phyloP scores from a whole-genome alignment of 1,139 yeast species.

The Suhomyces anneliseae region DNA sequence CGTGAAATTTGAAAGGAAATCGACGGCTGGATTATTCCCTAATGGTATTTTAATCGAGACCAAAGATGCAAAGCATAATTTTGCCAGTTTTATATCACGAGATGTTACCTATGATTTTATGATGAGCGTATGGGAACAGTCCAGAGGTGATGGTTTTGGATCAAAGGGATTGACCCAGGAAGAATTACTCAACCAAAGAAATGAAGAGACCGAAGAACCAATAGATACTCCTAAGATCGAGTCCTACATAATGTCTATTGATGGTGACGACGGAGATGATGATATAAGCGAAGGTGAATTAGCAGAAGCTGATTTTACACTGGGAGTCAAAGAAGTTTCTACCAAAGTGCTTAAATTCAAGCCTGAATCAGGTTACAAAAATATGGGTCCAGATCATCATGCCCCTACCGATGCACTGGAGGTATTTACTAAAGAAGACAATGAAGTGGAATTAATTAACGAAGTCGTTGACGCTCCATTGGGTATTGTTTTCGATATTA shows the following conservation, averaged over 20 bases:
- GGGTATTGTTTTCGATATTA: slow-evolving; percentile 48
- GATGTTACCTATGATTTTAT: slow-evolving; percentile 76
- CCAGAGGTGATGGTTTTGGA: slow-evolving; percentile 7
- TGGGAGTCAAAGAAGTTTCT: slow-evolving; percentile 4
- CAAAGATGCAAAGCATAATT: slow-evolving; percentile 63
- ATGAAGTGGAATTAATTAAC: slow-evolving; percentile 36
- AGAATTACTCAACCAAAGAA: slow-evolving; percentile 11
- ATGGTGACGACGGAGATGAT: slow-evolving; percentile 22
- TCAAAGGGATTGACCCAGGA: slow-evolving; percentile 13
- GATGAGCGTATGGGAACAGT: slow-evolving; percentile 55
- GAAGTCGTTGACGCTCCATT: slow-evolving; percentile 46
- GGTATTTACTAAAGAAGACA: slow-evolving; percentile 19
- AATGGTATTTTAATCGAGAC: slow-evolving; percentile 84
- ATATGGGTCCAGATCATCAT: slow-evolving; percentile 45
- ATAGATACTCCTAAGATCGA: slow-evolving; percentile 16
- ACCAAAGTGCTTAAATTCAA: slow-evolving; percentile 29
- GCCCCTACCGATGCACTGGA: slow-evolving; percentile 29
- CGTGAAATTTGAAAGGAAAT: slow-evolving; percentile 69
- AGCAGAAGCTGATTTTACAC: not conserved
- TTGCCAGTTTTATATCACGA: slow-evolving; percentile 85
- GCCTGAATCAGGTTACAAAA: slow-evolving; percentile 30
- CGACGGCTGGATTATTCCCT: slow-evolving; percentile 88
- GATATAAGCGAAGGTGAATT: slow-evolving; percentile 7
- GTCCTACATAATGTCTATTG: slow-evolving; percentile 24
- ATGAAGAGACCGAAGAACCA: not conserved